Base-by-base conservation (phyloP, 2,329 filamentous ascomycete species). In the Diaporthe capsici region DNA sequence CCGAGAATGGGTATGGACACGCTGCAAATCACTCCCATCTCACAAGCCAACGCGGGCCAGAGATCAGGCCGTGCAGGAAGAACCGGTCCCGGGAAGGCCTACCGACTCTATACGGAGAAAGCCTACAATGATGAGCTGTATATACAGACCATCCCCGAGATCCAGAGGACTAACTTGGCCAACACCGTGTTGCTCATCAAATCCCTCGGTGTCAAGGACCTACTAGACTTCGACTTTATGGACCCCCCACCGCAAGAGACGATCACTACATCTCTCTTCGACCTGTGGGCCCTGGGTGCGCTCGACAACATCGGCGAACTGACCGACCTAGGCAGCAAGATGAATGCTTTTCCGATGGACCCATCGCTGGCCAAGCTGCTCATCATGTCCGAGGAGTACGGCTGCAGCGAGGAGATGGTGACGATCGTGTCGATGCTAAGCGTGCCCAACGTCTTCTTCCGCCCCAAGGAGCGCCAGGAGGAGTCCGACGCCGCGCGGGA, bases 1-100 rank as follows among this genome's bases (percentile, higher is more conserved):
- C 96, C 97, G 8, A 94, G 96, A 72, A 98, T 99, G 95, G 97
- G 97, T 75, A 99, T 99, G 97, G 97, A 99, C 81, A 98, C 96
- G 0, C 90, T 99, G 20, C 97, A 98, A 81, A 98, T 99, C 79
- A 99, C 97, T 0, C 97, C 97, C 0, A 97, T 99, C 72, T 98
- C 96, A 3, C 97, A 99, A 83, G 97, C 97, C 79, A 99, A 99
- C 83, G 94, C 95, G 6, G 95, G 94, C 5, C 97, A 99, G 82
- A 92, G 97, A 81, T 96, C 97, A 55, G 97, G 97, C 75, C 94
- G 97, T 82, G 97, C 97, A 60, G 97, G 97, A 25, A 92, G 97
- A 80, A 99, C 97, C 10, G 97, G 97, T 0, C 97, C 97, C 2
- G 97, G 97, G 76, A 98, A 98, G 83, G 95, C 96, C 0, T 99